phyloP scores from a whole-genome alignment of 2,329 filamentous ascomycete species.

The Cladosporium sp. region DNA sequence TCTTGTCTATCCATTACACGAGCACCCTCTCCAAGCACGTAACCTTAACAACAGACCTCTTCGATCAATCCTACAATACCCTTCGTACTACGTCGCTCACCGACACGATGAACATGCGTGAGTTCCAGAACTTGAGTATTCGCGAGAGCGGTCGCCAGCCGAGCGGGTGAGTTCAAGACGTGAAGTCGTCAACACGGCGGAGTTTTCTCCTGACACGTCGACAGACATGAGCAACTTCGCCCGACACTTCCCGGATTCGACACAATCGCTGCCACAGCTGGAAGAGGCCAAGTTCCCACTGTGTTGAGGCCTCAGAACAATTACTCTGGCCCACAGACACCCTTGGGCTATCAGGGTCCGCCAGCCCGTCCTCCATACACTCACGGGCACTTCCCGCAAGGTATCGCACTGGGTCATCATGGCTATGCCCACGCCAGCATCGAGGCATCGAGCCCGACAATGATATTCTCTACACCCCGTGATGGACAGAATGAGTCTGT shows the following conservation, averaged over 20 bases:
- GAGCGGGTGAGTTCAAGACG: not conserved
- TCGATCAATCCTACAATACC: not conserved
- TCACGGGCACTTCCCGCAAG: not conserved
- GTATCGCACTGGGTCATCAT: not conserved
- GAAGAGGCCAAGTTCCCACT: not conserved
- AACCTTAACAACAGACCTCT: not conserved
- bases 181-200: not conserved
- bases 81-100: not conserved
- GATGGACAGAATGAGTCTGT: not conserved
- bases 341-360: not conserved
- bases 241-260: not conserved
- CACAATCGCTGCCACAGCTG: not conserved
- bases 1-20: not conserved
- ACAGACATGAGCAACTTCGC: not conserved
- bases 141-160: not conserved
- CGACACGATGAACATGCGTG: not conserved
- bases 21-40: not conserved
- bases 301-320: not conserved
- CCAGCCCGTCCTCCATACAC: too few species aligned
- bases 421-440: not conserved
- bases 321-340: not conserved
- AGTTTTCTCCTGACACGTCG: not conserved
- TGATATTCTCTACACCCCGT: not conserved
- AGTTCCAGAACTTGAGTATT: not conserved
- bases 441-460: not conserved